Evolutionary conservation across 1,139 yeast species (phyloP).

Genomic region (Kodamaea ohmeri): DNA sequence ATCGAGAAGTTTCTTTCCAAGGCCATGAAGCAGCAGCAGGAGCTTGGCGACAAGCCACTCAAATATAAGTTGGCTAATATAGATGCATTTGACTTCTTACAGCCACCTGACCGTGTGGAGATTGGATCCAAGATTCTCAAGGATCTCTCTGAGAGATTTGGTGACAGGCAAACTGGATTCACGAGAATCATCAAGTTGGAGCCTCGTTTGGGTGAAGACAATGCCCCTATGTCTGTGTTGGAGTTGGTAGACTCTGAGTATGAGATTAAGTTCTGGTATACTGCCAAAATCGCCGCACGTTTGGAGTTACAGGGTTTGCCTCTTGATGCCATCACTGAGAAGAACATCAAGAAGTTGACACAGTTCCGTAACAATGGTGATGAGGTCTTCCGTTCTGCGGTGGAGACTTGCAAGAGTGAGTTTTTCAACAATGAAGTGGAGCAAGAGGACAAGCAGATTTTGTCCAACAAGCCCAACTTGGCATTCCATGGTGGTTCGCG

Average conservation of each 20-base stretch:
- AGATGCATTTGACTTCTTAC: conserved; percentile 34
- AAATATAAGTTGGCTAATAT: conserved; percentile 22
- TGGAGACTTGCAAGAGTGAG: conserved; percentile 58
- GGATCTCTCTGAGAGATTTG: conserved; percentile 64
- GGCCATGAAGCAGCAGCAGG: conserved; percentile 24
- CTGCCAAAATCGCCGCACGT: conserved; percentile 80
- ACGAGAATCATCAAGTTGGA: conserved; percentile 83
- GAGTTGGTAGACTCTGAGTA: conserved; percentile 78
- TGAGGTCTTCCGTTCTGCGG: conserved; percentile 55
- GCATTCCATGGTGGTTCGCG: conserved; percentile 28
- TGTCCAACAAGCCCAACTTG: conserved; percentile 34
- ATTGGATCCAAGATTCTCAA: conserved; percentile 58
- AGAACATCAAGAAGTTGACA: conserved; percentile 54
- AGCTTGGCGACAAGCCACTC: conserved; percentile 18
- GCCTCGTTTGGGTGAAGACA: conserved; percentile 80
- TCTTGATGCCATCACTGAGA: conserved; percentile 58
- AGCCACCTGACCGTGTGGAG: conserved; percentile 39
- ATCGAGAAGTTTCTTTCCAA: conserved; percentile 40
- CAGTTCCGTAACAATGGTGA: conserved; percentile 50
- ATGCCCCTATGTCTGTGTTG: conserved; percentile 84
- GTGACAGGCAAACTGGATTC: conserved; percentile 70
- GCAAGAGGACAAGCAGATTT: conserved; percentile 26
- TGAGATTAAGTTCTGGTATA: conserved; percentile 74
- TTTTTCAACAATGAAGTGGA: conserved; percentile 19
- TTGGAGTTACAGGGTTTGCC: conserved; percentile 63